phyloP scores from a whole-genome alignment of 1,284 basidiomycete genomes.

The Cutaneotrichosporon dermatis region DNA sequence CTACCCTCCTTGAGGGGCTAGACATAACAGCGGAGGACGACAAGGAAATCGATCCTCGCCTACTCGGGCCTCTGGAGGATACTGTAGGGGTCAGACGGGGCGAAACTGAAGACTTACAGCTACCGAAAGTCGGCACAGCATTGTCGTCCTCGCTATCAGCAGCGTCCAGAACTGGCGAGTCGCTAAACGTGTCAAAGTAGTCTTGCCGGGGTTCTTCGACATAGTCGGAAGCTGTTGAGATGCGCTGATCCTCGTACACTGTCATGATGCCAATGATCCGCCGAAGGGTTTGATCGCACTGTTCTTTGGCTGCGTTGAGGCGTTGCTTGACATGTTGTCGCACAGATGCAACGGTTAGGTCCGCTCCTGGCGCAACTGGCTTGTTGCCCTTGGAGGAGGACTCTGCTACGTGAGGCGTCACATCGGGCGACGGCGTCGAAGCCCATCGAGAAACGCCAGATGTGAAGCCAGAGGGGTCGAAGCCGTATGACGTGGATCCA shows the following conservation, averaged over 20 bases:
- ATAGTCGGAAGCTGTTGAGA: slow-evolving; percentile 15
- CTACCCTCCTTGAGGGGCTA: slow-evolving; percentile 31
- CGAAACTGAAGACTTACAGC: slow-evolving; percentile 1
- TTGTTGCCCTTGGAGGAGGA: slow-evolving; percentile 9
- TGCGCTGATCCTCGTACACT: slow-evolving; percentile 82
- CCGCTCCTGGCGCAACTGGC: slow-evolving; percentile 38
- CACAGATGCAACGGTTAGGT: slow-evolving; percentile 62
- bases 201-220: slow-evolving; percentile 30
- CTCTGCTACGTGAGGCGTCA: slow-evolving; percentile 3
- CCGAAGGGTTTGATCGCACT: slow-evolving; percentile 91
- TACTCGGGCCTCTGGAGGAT: slow-evolving; percentile 35
- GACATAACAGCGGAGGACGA: slow-evolving; percentile 18
- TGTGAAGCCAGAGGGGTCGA: slow-evolving; percentile 26
- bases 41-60: slow-evolving; percentile 38
- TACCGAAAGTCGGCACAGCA: slow-evolving; percentile 13
- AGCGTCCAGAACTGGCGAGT: slow-evolving; percentile 35
- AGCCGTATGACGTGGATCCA: slow-evolving; percentile 33
- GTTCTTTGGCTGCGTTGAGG: slow-evolving; percentile 86
- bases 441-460: slow-evolving; percentile 40
- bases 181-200: slow-evolving; percentile 45
- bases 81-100: slow-evolving; percentile 1
- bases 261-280: slow-evolving; percentile 91
- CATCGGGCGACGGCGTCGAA: slow-evolving; percentile 42
- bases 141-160: slow-evolving; percentile 39
- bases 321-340: slow-evolving; percentile 88